A percentile compares a stretch with the other conserved stretches of the same genome.
phyloP scores from a whole-genome alignment of 352 stramenopile genomes.

The Phytophthora syringae region DNA sequence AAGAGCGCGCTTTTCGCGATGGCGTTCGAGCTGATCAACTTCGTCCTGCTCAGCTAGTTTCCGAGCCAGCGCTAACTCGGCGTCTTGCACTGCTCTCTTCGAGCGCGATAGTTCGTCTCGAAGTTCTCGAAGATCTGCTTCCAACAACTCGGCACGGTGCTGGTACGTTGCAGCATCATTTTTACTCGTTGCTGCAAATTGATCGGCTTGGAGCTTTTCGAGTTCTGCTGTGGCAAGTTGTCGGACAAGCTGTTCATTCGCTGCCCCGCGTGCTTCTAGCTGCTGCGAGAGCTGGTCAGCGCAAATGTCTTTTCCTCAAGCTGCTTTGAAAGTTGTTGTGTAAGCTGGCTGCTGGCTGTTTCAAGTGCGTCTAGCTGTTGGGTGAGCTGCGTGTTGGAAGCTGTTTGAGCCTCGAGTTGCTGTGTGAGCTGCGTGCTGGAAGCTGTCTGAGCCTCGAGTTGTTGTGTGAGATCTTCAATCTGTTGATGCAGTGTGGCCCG shows the following conservation, averaged over 20 bases:
- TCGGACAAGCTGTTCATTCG: constrained; percentile 35
- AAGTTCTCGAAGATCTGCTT: constrained; percentile 17
- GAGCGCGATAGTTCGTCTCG: constrained; percentile 31
- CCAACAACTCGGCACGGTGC: constrained; percentile 26
- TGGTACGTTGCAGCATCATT: constrained; percentile 19
- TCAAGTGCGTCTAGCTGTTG: constrained; percentile 25
- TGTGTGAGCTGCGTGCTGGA: constrained; percentile 27
- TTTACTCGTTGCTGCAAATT: constrained; percentile 18
- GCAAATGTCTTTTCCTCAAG: constrained; percentile 9
- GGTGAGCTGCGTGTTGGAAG: constrained; percentile 21
- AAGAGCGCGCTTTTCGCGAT: constrained; percentile 57
- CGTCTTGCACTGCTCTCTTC: constrained; percentile 30
- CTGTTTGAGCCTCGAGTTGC: constrained; percentile 31
- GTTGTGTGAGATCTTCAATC: constrained; percentile 38
- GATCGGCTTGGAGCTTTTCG: constrained; percentile 31
- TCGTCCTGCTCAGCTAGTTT: constrained; percentile 44
- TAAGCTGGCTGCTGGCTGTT: constrained; percentile 6
- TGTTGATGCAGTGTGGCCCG: constrained; percentile 32
- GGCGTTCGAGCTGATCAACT: constrained; percentile 37
- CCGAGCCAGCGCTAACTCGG: constrained; percentile 21
- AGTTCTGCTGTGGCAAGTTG: constrained; percentile 31
- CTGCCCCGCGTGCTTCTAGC: constrained; percentile 28
- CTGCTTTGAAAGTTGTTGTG: constrained; percentile 39
- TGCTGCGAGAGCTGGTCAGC: constrained; percentile 31
- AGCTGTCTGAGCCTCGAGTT: constrained; percentile 28